Percentiles rank a stretch among this genome's conserved stretches.
Conservation (phyloP, 106 monocot genomes). For the Platanthera guangdongensis region DNA sequence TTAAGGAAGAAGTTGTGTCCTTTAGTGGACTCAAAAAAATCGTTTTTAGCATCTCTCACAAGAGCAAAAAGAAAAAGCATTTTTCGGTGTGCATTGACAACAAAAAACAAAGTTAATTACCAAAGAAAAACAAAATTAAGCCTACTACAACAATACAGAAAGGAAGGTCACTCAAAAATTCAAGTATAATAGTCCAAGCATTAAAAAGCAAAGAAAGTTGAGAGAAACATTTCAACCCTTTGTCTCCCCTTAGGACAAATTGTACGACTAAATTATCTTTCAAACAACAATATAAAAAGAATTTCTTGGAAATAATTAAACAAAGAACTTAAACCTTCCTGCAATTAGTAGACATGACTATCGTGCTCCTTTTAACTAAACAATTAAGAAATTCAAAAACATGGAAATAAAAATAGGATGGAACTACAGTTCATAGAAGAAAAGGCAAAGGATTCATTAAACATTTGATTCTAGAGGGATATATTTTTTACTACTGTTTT, state of each 20-base stretch:
- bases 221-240: no score
- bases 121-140: no score
- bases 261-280: neutral
- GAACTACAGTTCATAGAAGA: neutral
- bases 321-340: neutral
- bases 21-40: neutral
- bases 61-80: neutral
- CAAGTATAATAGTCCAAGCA: neutral
- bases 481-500: neutral
- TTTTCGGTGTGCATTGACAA: neutral
- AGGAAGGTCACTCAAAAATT: neutral
- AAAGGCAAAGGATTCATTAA: neutral
- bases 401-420: neutral
- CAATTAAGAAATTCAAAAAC: neutral
- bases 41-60: neutral
- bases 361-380: neutral
- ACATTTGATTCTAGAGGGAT: neutral
- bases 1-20: no score
- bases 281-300: neutral
- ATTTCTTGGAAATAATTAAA: neutral
- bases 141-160: neutral
- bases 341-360: neutral
- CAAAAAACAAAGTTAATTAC: no score
- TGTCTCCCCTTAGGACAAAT: neutral
- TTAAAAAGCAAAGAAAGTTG: neutral